Evolutionary conservation across 768 basidiomycete species (phyloP), one percentile per base, ranked within the genome.

Genomic region (Auricularia auricula-judae): DNA sequence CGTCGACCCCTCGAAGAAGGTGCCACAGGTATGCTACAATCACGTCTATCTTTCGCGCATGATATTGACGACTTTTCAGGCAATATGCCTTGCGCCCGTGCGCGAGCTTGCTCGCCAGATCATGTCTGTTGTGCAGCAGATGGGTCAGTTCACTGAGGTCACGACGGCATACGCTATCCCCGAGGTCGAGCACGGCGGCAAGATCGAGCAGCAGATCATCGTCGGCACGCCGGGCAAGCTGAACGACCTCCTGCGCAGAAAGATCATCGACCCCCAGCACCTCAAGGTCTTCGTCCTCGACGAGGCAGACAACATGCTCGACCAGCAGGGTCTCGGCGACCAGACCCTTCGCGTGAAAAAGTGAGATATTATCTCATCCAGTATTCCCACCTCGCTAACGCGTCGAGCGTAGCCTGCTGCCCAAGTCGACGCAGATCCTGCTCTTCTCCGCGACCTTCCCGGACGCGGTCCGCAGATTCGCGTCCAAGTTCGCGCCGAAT

Each of bases 361-460:
- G 95, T 98, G 70, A 63, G 84, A 7, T 8, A 7, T 14, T 14
- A 7, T 73, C 10, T 54, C 53, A 1, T 34, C 7, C 53, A 56
- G 39, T 42, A 14, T 18, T 18, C 7, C 18, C 47, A 8, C 47
- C 16, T 51, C 47, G 47, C 47, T 16, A 5, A 59, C 14, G 11
- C 23, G 23, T 7, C 54, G 3, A 59, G 39, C 58, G 36, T 7
- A 89, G 88, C 72, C 78, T 85, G 74, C 81, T 88, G 33, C 84
- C 84, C 23, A 80, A 76, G 35, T 78, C 76, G 66, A 78, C 83
- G 29, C 97, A 98, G 73, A 93, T 93, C 68, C 86, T 98, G 65
- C 86, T 98, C 62, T 99, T 99, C 81, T 98, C 96, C 1, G 97
- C 97, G 35, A 99, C 97, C 4, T 99, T 98, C 82, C 91, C 93